Base-by-base conservation (phyloP, 106 monocot species). In the Acanthochlamys bracteata region DNA sequence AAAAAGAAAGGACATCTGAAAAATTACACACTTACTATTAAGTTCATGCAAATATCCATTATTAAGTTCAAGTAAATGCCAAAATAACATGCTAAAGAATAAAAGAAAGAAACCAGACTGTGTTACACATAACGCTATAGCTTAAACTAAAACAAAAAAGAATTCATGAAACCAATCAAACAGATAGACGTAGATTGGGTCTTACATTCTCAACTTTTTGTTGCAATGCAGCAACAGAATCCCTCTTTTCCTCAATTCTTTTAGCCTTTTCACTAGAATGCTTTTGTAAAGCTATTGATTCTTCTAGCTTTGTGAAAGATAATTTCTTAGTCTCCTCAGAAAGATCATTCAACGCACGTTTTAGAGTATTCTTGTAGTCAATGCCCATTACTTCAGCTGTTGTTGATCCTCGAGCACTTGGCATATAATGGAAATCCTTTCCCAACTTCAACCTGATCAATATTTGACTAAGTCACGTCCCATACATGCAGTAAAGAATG, bases 401-500 rank as follows among this genome's bases (percentile, higher is more conserved):
- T n/a, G 95, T 76, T 15, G 86, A 82, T 42, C 79, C 95, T 71
- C 82, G 69, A 67, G 72, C 43, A 64, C 84, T 84, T 12, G 84
- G 59, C 20, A 65, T 57, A 71, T 80, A 78, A 46, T 82, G 82
- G 65, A 87, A 84, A 72, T 84, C 80, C 61, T 62, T 64, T 13
- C 66, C 77, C 58, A 84, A 79, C 57, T 95, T 95, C 69, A 95
- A 84, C 75, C 95, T 95, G 71, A 43, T 76, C 61, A 72, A 12
- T 13, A 11, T 27, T 22, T 23, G 26, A 56, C 15, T 46, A 64
- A 55, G 7, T 61, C 52, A 24, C 21, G 14, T 47, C 14, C 47
- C 47, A 14, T 47, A 47, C 17, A 7, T 14, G 59, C 13, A 59
- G 11, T 20, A n/a, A n/a, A n/a, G n/a, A n/a, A n/a, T n/a, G n/a